These are phyloP conservation scores for Entophlyctis helioformis DNA, from an alignment of 192 early-diverging fungal species.

Conservation along the genomic window DNA sequence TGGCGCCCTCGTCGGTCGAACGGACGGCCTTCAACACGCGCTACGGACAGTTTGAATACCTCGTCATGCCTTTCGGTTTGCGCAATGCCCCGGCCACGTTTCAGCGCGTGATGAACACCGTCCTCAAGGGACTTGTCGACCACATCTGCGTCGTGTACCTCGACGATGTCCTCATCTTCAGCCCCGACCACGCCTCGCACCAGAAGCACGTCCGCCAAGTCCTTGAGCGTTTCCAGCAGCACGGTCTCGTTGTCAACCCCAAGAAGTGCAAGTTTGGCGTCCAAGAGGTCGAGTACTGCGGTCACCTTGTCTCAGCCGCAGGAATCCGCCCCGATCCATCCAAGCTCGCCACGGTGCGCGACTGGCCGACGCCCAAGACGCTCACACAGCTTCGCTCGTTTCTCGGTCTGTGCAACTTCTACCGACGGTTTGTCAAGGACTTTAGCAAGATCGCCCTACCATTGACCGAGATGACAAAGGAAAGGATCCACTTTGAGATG, in stretches of 20 bases:
- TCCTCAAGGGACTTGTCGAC: constrained; percentile 10
- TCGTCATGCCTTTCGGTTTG: constrained; percentile 51
- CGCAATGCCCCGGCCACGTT: constrained; percentile 46
- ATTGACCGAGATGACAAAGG: constrained; percentile 8
- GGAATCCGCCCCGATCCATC: constrained; percentile 15
- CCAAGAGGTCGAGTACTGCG: constrained; percentile 15
- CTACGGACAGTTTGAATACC: constrained; percentile 32
- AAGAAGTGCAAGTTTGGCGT: constrained; percentile 21
- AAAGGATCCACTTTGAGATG: background rate
- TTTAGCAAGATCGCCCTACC: constrained; percentile 10
- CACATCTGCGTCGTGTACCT: constrained; percentile 6
- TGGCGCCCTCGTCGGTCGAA: constrained; percentile 1
- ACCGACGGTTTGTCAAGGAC: constrained; percentile 14
- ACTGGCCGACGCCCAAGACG: constrained; percentile 10
- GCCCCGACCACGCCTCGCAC: constrained; percentile 4
- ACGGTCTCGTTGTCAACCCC: constrained; percentile 18
- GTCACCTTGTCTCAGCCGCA: constrained; percentile 17
- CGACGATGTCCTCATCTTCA: constrained; percentile 40
- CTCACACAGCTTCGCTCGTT: constrained; percentile 8
- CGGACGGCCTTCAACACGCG: constrained; percentile 8
- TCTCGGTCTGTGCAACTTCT: constrained; percentile 21
- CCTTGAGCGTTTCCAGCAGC: constrained; percentile 10
- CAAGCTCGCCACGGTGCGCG: constrained; percentile 12
- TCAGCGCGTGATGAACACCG: constrained; percentile 24
- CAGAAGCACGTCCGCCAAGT: constrained; percentile 5